Base-by-base conservation (phyloP, 2,329 filamentous ascomycete genomes). In the Aureobasidium sp. region DNA sequence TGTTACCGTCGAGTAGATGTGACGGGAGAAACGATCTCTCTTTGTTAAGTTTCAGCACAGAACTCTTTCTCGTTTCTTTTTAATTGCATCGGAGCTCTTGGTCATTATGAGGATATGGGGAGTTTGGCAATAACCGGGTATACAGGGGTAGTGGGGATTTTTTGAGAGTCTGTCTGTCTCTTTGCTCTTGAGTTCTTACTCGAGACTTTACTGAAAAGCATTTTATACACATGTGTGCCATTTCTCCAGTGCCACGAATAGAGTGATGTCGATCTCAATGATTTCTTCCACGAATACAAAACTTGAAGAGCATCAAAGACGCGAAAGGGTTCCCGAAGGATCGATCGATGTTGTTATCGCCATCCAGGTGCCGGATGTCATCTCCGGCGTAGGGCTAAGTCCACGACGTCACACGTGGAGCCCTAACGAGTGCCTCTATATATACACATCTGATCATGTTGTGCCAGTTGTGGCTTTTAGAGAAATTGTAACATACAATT, bases 1-100 rank as follows among this genome's bases (percentile, higher is more conserved):
- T 66, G 94, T 99, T 67, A 99, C 94, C 67, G 94, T 99, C 69
- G 94, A 99, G 85, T 99, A 93, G 20, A 61, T 32, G 32, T 32
- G 20, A 15, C 4, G 34, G 52, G 6, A 15, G 4, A 5, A 2
- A n/a, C 12, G n/a, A 59, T 20, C 15, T 50, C 26, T 48, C 32
- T 47, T 61, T 27, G 9, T 29, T 13, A 36, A 44, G 36, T 10
- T 51, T 20, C 39, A 51, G n/a, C 57, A 59, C 26, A 17, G 34
- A 59, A 17, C 39, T 42, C 27, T 34, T 59, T 47, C 26, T 50
- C 27, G 6, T 39, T 50, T 50, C 42, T 48, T 29, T 59, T 42
- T 41, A 48, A 20, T 51, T 60, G 57, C 57, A 60, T 60, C 23
- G 57, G 44, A 51, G 36, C 46, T 60, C 46, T 32, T 32, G 56